These are phyloP conservation scores for Apiospora rasikravindrae DNA, from an alignment of 2,329 filamentous ascomycete genomes.

Conservation along the genomic window DNA sequence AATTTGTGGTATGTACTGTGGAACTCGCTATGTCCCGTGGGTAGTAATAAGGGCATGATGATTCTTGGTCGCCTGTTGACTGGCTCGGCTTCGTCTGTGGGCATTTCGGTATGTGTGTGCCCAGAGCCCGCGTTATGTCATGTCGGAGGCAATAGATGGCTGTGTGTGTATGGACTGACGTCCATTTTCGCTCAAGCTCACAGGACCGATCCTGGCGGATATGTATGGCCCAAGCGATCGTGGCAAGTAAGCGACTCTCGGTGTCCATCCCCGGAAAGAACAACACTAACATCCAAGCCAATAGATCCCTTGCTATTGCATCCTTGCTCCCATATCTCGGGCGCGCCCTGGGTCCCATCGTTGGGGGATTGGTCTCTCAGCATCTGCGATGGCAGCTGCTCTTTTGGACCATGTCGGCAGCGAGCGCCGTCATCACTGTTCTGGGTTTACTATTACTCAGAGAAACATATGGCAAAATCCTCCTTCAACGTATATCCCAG, in stretches of 20 bases:
- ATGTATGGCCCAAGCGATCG: not conserved
- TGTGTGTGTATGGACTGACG: not conserved
- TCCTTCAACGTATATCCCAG: conserved; percentile 44
- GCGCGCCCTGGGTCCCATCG: conserved; percentile 44
- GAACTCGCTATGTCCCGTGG: conserved; percentile 61
- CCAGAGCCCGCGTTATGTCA: too few relatives aligned
- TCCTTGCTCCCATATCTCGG: conserved; percentile 47
- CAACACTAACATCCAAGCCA: too few relatives aligned
- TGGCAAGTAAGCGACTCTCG: not conserved
- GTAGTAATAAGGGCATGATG: conserved; percentile 37
- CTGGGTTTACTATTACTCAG: conserved; percentile 39
- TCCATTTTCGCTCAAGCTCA: not conserved
- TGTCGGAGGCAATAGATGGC: too few relatives aligned
- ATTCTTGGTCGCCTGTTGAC: not conserved
- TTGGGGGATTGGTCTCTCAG: conserved; percentile 45
- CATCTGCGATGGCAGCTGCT: conserved; percentile 49
- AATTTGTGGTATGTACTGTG: conserved; percentile 54
- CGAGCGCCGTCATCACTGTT: conserved; percentile 44
- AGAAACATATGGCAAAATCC: conserved; percentile 45
- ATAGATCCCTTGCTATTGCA: conserved; percentile 43
- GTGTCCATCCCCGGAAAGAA: too few relatives aligned
- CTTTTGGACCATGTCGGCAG: conserved; percentile 50
- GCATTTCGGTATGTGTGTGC: too few relatives aligned
- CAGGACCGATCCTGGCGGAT: not conserved
- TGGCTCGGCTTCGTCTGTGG: not conserved